Base-by-base conservation (phyloP, 805 yeast genomes). In the Ogataea allantospora region DNA sequence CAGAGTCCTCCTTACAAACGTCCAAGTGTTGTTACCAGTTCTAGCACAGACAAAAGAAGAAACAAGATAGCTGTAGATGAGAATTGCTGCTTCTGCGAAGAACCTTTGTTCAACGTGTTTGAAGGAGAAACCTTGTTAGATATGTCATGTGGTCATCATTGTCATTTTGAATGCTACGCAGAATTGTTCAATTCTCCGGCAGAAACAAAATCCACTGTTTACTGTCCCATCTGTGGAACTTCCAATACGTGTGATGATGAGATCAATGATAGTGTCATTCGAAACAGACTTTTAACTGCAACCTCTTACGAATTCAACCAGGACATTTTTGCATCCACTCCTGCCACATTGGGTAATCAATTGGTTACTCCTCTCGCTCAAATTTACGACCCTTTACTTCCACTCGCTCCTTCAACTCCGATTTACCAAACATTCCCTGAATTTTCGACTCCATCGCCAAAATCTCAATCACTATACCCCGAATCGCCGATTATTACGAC, bases 21-120 rank as follows among this genome's bases (percentile, higher is more conserved):
- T 12, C 47, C 40, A 14, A 32, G 42, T 27, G 25, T 27, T 15
- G 38, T 42, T 17, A 31, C 39, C 12, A 34, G 42, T 25, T 27
- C 43, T 2, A 30, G 36, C 12, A 7, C 8, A n/a, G 41, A 35
- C 9, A 44, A 28, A 18, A 37, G 38, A 19, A 28, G 42, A 16
- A 30, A 27, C 23, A 43, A 41, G 24, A 40, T 48, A 10, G 20
- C 43, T 6, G 10, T 35, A 12, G 38, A 39, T 19, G 48, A 44
- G 19, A 43, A 27, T 20, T 74, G 79, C 46, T 61, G 67, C 10
- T 58, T 72, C 26, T 75, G 80, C 50, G 62, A 63, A 10, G 78
- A 73, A 40, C 55, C 64, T 4, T 48, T 74, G 25, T 53, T 60
- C 2, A 58, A 57, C 30, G 55, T 62, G 10, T 60, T 73, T 24